Evolutionary conservation across 441 rosid genomes (phyloP), one percentile per base, ranked within the genome.

Genomic region (Adansonia gregorii): DNA sequence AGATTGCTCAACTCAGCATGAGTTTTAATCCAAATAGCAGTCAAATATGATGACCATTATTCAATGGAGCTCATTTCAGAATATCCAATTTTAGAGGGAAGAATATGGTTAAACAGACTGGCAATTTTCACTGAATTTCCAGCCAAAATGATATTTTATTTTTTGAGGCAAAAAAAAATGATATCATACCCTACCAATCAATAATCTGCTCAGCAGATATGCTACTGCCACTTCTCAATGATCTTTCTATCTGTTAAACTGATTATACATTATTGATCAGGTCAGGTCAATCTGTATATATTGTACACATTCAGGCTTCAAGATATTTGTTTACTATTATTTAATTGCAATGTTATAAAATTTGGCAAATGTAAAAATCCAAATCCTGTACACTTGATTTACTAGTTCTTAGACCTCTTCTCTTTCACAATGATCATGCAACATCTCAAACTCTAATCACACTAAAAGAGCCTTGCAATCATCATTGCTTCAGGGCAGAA

Each of bases 241-340:
- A 3, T 61, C 67, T 3, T 27, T 61, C 43, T 12, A 27, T 4
- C 11, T 61, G 22, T 24, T 56, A 7, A 56, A 2, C 8, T 8
- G 12, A 19, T 56, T 8, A 56, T 19, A 2, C 43, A 27, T 58
- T 12, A 27, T 61, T 61, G 67, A 17, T 61, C 43, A 11, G 43
- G 43, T 61, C 9, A 12, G 43, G 43, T 61, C 9, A 12, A 61
- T 27, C 67, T 61, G 67, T 61, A 61, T 41, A 61, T 17, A 10
- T 27, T 61, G 67, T 27, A 27, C 41, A 27, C 43, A 61, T 61
- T 61, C 67, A 61, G 14, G 54, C 54, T 49, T 49, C 54, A 49
- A 22, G 14, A 24, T 10, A 3, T 12, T 22, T 15, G 0, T 3
- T 8, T 15, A 39, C 43, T 39, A 5, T 39, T 52, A 3, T 17